Conservation (phyloP, 2,329 filamentous ascomycete genomes). For the Colletotrichum paranaense region DNA sequence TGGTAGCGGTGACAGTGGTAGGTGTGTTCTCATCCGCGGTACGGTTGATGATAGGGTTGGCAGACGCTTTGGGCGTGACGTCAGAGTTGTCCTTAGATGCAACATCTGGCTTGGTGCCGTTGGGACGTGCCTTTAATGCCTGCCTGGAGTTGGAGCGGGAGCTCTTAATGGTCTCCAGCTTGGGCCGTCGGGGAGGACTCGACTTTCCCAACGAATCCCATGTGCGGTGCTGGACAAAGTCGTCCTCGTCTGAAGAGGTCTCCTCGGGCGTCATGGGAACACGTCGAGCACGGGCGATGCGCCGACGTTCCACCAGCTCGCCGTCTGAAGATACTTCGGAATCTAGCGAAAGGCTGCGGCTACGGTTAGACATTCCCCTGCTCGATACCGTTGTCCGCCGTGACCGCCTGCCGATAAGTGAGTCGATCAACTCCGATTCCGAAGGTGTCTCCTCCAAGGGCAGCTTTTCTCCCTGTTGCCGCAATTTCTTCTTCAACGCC, state of each 20-base stretch:
- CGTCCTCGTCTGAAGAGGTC: constrained; percentile 44
- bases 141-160: constrained; percentile 47
- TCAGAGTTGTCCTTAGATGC: constrained; percentile 19
- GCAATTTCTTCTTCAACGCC: constrained; percentile 58
- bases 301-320: constrained; percentile 34
- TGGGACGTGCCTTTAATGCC: constrained; percentile 40
- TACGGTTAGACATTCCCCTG: constrained; percentile 41
- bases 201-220: constrained; percentile 41
- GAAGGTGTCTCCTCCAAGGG: constrained; percentile 46
- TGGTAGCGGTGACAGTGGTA: constrained; percentile 2
- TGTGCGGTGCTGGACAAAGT: constrained; percentile 35
- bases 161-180: constrained; percentile 60
- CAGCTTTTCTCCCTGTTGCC: constrained; percentile 45
- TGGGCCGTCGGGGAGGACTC: constrained; percentile 53
- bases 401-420: constrained; percentile 45
- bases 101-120: constrained; percentile 25
- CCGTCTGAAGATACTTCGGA: constrained; percentile 42
- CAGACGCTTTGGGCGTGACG: constrained; percentile 32
- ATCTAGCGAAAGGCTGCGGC: constrained; percentile 52
- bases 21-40: constrained; percentile 25
- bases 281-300: constrained; percentile 20
- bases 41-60: constrained; percentile 19
- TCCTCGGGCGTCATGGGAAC: constrained; percentile 41
- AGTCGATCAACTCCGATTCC: constrained; percentile 58
- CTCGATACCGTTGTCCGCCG: constrained; percentile 38